phyloP scores from a whole-genome alignment of 2,329 filamentous ascomycete species.

The Hypoxylon sp. region DNA sequence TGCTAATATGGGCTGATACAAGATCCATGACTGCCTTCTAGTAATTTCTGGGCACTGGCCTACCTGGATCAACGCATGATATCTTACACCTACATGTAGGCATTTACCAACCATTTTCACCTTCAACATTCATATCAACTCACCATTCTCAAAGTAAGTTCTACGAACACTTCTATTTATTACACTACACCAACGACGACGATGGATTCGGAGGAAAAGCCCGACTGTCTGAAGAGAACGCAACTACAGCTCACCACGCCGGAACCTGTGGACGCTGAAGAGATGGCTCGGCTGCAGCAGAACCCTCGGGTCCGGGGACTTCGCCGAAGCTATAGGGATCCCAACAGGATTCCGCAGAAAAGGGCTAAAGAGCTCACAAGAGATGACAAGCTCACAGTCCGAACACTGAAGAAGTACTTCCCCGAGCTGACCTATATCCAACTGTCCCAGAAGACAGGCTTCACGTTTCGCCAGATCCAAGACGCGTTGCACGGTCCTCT shows the following conservation, averaged over 20 bases:
- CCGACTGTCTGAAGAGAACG: constrained; percentile 1
- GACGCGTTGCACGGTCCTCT: constrained; percentile 1
- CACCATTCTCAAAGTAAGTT: not conserved
- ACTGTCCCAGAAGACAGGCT: not conserved
- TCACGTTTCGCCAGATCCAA: not conserved
- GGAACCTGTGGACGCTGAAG: constrained; percentile 2
- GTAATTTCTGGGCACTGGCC: not conserved
- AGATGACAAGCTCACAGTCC: not conserved
- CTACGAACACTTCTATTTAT: not conserved
- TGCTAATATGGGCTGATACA: constrained; percentile 1
- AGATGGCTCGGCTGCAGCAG: not conserved
- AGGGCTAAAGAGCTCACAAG: not conserved
- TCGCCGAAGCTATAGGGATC: not conserved
- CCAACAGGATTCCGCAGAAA: not conserved
- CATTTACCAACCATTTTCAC: not conserved
- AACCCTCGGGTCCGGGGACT: not conserved
- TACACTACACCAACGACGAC: not conserved
- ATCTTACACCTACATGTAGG: too few relatives aligned
- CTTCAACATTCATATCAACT: too few relatives aligned
- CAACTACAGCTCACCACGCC: constrained; percentile 4
- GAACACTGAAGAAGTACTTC: not conserved
- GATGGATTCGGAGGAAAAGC: constrained; percentile 2
- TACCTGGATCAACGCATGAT: too few relatives aligned
- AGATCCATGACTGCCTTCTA: not conserved
- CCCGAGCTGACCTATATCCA: constrained; percentile 2